Conservation (phyloP, 2,329 filamentous ascomycete genomes). For the Samsoniella hepiali region DNA sequence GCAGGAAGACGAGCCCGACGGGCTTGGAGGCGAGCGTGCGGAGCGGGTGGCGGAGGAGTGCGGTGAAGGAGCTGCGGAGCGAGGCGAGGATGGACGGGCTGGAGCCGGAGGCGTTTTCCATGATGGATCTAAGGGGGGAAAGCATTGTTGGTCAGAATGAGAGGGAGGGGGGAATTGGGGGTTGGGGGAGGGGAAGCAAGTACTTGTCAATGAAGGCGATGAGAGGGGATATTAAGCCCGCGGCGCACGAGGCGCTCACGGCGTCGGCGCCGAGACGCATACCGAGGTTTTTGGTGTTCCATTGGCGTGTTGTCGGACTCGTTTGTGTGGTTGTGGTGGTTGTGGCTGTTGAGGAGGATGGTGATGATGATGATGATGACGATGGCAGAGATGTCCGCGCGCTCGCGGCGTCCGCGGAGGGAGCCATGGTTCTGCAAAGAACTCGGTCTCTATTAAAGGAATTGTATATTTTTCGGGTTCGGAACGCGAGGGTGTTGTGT, state of each 20-base stretch:
- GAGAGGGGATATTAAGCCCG: constrained; percentile 73
- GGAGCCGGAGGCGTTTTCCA: constrained; percentile 75
- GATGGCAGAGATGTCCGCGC: not conserved
- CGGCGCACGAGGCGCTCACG: constrained; percentile 67
- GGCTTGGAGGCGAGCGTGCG: constrained; percentile 61
- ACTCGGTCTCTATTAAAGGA: not conserved
- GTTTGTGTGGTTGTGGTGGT: not conserved
- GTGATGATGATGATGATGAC: not conserved
- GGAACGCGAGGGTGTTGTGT: not conserved
- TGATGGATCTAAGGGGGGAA: constrained; percentile 57
- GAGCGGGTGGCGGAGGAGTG: constrained; percentile 59
- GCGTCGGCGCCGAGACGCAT: constrained; percentile 66
- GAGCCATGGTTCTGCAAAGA: not conserved
- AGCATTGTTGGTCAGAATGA: constrained; percentile 3
- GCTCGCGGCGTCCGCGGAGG: not conserved
- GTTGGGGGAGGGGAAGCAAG: not conserved
- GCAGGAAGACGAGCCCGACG: constrained; percentile 64
- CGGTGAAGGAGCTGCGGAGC: constrained; percentile 54
- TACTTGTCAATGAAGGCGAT: constrained; percentile 88
- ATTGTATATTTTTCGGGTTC: not conserved
- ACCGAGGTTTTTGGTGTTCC: constrained; percentile 75
- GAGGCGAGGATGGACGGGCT: constrained; percentile 54
- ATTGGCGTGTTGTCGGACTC: constrained; percentile 33
- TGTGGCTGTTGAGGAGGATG: not conserved
- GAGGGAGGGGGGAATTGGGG: not conserved